phyloP scores from a whole-genome alignment of 2,329 filamentous ascomycete genomes.

The Calonectria hongkongensis region DNA sequence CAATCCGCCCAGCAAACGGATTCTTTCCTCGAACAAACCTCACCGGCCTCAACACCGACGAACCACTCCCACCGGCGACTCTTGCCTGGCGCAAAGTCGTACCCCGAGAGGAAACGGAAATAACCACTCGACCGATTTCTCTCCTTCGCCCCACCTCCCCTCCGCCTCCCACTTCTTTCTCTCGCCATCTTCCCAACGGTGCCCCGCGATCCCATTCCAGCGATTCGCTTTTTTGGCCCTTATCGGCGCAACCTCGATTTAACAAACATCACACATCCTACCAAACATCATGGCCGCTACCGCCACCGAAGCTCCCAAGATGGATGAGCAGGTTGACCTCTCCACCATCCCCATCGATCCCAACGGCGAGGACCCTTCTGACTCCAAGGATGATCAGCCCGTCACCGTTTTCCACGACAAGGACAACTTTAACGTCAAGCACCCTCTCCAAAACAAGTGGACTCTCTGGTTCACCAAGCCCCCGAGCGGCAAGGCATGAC shows the following conservation, averaged over 20 bases:
- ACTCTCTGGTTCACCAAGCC: slow-evolving; percentile 99
- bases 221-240: slow-evolving; percentile 40
- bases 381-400: slow-evolving; percentile 75
- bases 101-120: slow-evolving; percentile 46
- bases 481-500: slow-evolving; percentile 89
- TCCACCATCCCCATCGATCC: slow-evolving; percentile 81
- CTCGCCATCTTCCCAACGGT: slow-evolving; percentile 49
- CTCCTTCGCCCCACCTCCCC: slow-evolving; percentile 46
- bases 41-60: slow-evolving; percentile 42
- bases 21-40: slow-evolving; percentile 39
- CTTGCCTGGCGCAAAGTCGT: slow-evolving; percentile 65
- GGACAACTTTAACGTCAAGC: slow-evolving; percentile 99
- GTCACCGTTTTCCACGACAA: slow-evolving; percentile 98
- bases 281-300: slow-evolving; percentile 60
- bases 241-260: slow-evolving; percentile 38
- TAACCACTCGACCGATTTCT: slow-evolving; percentile 55
- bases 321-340: slow-evolving; percentile 77
- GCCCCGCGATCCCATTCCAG: slow-evolving; percentile 55
- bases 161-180: slow-evolving; percentile 49
- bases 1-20: slow-evolving; percentile 31
- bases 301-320: slow-evolving; percentile 58
- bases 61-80: slow-evolving; percentile 43
- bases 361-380: slow-evolving; percentile 72
- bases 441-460: slow-evolving; percentile 97
- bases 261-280: slow-evolving; percentile 42